These are phyloP conservation scores for Fusarium multiceps DNA, from an alignment of 2,329 filamentous ascomycete species.

Conservation along the genomic window DNA sequence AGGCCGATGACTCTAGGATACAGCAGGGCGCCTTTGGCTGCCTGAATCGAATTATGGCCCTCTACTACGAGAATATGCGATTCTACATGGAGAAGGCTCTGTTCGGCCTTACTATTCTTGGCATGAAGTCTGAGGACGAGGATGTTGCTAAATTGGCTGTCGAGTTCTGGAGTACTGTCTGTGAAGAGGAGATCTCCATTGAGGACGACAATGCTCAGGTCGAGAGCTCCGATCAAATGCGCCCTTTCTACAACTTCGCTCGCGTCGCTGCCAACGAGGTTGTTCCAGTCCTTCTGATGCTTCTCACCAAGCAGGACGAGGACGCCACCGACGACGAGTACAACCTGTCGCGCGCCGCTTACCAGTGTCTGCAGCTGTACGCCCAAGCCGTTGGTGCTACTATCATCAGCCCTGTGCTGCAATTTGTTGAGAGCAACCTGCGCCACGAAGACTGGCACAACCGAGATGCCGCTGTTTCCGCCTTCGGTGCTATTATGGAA, in stretches of 20 bases:
- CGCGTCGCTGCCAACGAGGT: conserved; percentile 93
- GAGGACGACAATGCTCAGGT: conserved; percentile 90
- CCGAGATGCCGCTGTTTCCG: conserved; percentile 94
- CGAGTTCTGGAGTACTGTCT: conserved; percentile 99
- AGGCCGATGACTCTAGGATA: conserved; percentile 89
- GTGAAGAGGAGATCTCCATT: conserved; percentile 97
- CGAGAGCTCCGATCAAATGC: conserved; percentile 84
- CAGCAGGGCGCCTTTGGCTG: conserved; percentile 97
- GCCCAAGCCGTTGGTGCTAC: conserved; percentile 88
- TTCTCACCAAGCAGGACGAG: conserved; percentile 97
- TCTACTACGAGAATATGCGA: conserved; percentile 99
- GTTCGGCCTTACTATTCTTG: conserved; percentile 95
- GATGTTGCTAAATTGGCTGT: conserved; percentile 98
- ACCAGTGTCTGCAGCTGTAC: conserved; percentile 96
- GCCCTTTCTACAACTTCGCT: conserved; percentile 96
- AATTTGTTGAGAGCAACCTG: conserved; percentile 92
- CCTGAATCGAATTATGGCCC: conserved; percentile 96
- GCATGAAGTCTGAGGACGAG: conserved; percentile 98
- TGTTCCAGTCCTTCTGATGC: conserved; percentile 86
- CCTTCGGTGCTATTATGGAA: conserved; percentile 99
- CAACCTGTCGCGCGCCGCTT: conserved; percentile 93
- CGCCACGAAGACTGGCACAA: conserved; percentile 93
- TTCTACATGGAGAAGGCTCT: conserved; percentile 99
- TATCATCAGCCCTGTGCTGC: conserved; percentile 86
- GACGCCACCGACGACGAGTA: conserved; percentile 97